Conservation (phyloP, 1,139 yeast genomes). For the Pichia sp. region DNA sequence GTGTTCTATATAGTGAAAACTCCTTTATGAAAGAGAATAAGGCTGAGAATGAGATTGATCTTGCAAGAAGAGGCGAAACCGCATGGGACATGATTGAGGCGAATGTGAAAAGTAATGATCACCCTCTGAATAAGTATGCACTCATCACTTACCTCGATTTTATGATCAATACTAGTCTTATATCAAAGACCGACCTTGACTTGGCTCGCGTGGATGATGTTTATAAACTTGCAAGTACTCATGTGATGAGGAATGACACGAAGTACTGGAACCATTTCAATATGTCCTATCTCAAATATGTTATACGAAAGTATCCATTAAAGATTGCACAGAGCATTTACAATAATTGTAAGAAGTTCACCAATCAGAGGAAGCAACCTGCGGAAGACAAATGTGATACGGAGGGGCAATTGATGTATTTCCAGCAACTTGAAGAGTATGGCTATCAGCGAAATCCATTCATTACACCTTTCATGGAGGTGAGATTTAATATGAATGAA, state of each 20-base stretch:
- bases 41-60: neutral
- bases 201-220: slow-evolving; percentile 20
- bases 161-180: slow-evolving; percentile 17
- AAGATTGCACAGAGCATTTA: slow-evolving; percentile 19
- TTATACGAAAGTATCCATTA: slow-evolving; percentile 20
- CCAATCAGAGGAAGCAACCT: neutral
- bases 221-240: slow-evolving; percentile 12
- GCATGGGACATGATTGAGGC: slow-evolving; percentile 24
- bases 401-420: slow-evolving; percentile 5
- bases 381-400: neutral
- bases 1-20: slow-evolving; percentile 14
- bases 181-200: slow-evolving; percentile 9
- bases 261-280: slow-evolving; percentile 26
- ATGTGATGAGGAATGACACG: slow-evolving; percentile 10
- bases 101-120: slow-evolving; percentile 6
- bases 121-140: slow-evolving; percentile 18
- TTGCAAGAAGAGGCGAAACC: slow-evolving; percentile 6
- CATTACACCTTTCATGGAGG: slow-evolving; percentile 18
- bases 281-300: slow-evolving; percentile 24
- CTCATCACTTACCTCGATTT: slow-evolving; percentile 22
- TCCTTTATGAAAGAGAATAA: neutral
- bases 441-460: slow-evolving; percentile 23
- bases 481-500: slow-evolving; percentile 14
- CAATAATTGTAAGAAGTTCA: slow-evolving; percentile 9
- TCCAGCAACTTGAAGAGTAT: slow-evolving; percentile 15